A percentile compares a stretch with the other conserved stretches of the same genome.
phyloP scores from a whole-genome alignment of 73 alveolate genomes.

The Paramecium sonneborni region DNA sequence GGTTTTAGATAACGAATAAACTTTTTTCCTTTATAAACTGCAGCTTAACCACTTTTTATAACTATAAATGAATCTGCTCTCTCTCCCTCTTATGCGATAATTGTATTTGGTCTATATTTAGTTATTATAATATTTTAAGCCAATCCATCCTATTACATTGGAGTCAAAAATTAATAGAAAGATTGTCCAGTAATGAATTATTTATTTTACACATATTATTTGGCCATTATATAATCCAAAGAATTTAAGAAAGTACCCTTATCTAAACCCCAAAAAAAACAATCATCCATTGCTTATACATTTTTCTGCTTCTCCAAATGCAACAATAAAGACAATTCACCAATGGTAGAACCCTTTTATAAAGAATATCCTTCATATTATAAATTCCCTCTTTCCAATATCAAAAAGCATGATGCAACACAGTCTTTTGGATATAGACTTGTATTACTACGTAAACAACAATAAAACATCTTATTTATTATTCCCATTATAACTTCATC shows the following conservation, averaged over 20 bases:
- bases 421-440: background rate
- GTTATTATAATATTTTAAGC: background rate
- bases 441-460: background rate
- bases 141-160: slow-evolving; percentile 35
- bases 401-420: slow-evolving; percentile 5
- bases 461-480: slow-evolving; percentile 23
- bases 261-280: slow-evolving; percentile 35
- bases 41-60: slow-evolving; percentile 56
- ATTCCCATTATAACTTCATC: background rate
- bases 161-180: slow-evolving; percentile 3
- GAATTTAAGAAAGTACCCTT: background rate
- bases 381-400: background rate
- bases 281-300: background rate
- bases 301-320: background rate
- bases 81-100: slow-evolving; percentile 59
- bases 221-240: slow-evolving; percentile 18
- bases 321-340: background rate
- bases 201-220: background rate
- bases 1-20: slow-evolving; percentile 1
- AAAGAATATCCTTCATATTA: background rate
- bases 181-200: background rate
- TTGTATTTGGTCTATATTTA: slow-evolving; percentile 30
- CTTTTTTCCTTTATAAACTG: slow-evolving; percentile 43
- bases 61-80: slow-evolving; percentile 54
- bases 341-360: background rate